Evolutionary conservation across 805 yeast genomes (phyloP), one percentile per base, ranked within the genome.

Genomic region (Ogataea trehalophila): DNA sequence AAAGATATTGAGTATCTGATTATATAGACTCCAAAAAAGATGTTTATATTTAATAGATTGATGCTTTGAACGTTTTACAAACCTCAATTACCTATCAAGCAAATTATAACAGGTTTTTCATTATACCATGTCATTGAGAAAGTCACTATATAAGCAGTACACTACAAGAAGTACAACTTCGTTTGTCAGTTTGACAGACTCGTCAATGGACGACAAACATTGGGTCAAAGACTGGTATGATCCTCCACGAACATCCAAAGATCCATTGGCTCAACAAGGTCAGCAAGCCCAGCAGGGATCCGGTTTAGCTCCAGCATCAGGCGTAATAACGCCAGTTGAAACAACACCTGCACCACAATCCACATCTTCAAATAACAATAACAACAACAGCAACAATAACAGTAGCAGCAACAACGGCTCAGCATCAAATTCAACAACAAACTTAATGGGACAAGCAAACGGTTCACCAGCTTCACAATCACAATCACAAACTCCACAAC

Each of bases 71-170:
- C 20, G 20, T 20, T 20, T 20, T 20, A 20, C 4, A 20, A 20
- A 20, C 20, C 20, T 4, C 20, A 20, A 20, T 20, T 20, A 20
- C 20, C 20, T 20, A 20, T 20, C 20, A 20, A 20, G 20, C 4
- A 4, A 20, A 20, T 20, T 20, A 20, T 20, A 20, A n/a, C n/a
- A 9, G 13, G 36, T 33, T 33, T 18, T 14, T n/a, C 17, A 5
- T 7, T 20, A 22, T 22, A 68, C 5, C 18, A 66, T 67, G 71
- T 63, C 69, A 0, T 53, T 63, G 17, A 59, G 68, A 49, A 63
- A 61, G 40, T 62, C 64, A n/a, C 57, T 69, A 11, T 68, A 69
- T 47, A 66, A 63, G 38, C 71, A 67, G 18, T 49, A 63, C 23
- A 50, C 58, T 16, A 54, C 65, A 41, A 61, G 56, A 39, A 61